Conservation (phyloP, 1,139 yeast species). For the Yamadazyma dushanensis region DNA sequence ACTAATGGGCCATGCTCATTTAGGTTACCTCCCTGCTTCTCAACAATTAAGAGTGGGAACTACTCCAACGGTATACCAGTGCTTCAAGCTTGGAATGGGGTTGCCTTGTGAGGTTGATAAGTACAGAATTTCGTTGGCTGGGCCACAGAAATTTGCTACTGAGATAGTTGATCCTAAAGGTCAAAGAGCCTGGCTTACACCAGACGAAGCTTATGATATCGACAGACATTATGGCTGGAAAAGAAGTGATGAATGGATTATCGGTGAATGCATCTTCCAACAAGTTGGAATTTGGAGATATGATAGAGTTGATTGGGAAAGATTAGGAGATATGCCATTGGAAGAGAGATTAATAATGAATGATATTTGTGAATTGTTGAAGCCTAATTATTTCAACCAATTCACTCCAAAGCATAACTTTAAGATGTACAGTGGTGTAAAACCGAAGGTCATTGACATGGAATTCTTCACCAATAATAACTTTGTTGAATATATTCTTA, state of each 20-base stretch:
- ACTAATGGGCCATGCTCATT: slow-evolving; percentile 52
- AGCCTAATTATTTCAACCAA: slow-evolving; percentile 36
- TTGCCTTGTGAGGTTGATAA: slow-evolving; percentile 61
- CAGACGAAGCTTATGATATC: slow-evolving; percentile 32
- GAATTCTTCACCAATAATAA: slow-evolving; percentile 61
- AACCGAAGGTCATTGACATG: slow-evolving; percentile 43
- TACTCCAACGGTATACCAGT: slow-evolving; percentile 65
- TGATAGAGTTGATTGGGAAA: slow-evolving; percentile 28
- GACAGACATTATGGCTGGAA: slow-evolving; percentile 72
- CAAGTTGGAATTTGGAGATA: slow-evolving; percentile 73
- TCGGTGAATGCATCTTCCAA: slow-evolving; percentile 80
- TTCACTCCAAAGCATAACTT: slow-evolving; percentile 23
- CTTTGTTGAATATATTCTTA: slow-evolving; percentile 59
- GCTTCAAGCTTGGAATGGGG: slow-evolving; percentile 72
- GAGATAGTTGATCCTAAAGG: slow-evolving; percentile 67
- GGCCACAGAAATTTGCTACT: slow-evolving; percentile 66
- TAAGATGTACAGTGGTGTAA: slow-evolving; percentile 21
- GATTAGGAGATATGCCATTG: slow-evolving; percentile 19
- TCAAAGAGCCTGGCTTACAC: slow-evolving; percentile 63
- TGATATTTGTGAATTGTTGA: slow-evolving; percentile 24
- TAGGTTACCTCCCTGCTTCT: slow-evolving; percentile 47
- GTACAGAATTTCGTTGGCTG: slow-evolving; percentile 67
- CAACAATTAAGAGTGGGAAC: slow-evolving; percentile 66
- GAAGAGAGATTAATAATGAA: slow-evolving; percentile 37
- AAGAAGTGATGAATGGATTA: slow-evolving; percentile 61